phyloP scores from a whole-genome alignment of 2,329 filamentous ascomycete genomes.

The Alternaria conjuncta region DNA sequence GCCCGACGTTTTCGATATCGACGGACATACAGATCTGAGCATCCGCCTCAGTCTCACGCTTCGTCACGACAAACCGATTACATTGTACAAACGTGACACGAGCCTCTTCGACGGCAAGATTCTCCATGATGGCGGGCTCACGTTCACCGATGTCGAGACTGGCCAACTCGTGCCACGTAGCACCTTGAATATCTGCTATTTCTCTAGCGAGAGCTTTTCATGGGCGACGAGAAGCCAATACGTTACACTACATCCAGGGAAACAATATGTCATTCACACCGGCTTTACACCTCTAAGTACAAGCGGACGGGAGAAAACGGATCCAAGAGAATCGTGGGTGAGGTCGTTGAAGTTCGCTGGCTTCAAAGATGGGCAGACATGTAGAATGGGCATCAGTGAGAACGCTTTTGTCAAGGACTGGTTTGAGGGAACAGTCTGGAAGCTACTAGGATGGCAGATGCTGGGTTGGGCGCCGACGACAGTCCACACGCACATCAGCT shows the following conservation, averaged over 20 bases:
- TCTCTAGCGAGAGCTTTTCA: background rate
- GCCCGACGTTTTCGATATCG: slow-evolving; percentile 1
- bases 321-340: background rate
- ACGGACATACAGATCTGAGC: background rate
- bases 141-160: slow-evolving; percentile 2
- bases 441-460: background rate
- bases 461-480: background rate
- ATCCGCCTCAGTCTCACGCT: background rate
- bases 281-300: background rate
- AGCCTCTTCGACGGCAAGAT: slow-evolving; percentile 4
- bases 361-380: background rate
- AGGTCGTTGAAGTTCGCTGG: background rate
- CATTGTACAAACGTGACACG: background rate
- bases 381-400: background rate
- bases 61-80: background rate
- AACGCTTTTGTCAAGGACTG: background rate
- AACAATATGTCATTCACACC: background rate
- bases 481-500: background rate
- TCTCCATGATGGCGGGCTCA: background rate
- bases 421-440: background rate
- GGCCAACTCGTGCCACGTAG: background rate
- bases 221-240: background rate
- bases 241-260: background rate
- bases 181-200: background rate
- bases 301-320: background rate